Percentiles rank a stretch among this genome's conserved stretches.
Evolutionary conservation across 164 flowering plant species (phyloP).

Genomic region (Liriodendron chinense): DNA sequence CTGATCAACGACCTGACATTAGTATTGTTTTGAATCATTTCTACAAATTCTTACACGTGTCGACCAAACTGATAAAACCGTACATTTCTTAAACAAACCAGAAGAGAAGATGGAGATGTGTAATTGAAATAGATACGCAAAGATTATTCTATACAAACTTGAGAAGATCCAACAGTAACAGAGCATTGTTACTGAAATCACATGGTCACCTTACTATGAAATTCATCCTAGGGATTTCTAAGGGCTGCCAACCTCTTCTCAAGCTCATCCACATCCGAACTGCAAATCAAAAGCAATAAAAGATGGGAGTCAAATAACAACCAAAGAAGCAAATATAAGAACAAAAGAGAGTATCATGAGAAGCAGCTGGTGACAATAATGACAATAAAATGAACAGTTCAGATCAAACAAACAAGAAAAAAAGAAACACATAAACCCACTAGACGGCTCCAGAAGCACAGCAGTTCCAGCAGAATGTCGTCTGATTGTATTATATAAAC

Average conservation of each 20-base stretch:
- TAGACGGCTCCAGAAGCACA: no score
- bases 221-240: conserved; percentile 45
- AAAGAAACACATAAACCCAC: no score
- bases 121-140: not conserved
- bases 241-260: conserved; percentile 95
- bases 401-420: no score
- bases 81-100: not conserved
- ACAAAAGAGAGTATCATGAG: not conserved
- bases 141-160: not conserved
- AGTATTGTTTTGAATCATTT: no score
- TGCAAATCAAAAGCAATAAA: conserved; percentile 24
- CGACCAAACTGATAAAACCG: not conserved
- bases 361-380: not conserved
- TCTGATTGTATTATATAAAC: no score
- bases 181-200: not conserved
- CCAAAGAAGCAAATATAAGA: no score
- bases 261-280: conserved; percentile 72
- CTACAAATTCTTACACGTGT: not conserved
- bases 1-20: not conserved
- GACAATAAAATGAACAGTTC: not conserved
- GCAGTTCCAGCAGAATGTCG: no score
- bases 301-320: not conserved
- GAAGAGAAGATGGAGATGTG: not conserved
- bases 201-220: not conserved
- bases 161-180: not conserved